Percentiles rank a stretch among this genome's conserved stretches.
Conservation (phyloP, 2,329 filamentous ascomycete genomes). For the Raffaelea ambrosiae region DNA sequence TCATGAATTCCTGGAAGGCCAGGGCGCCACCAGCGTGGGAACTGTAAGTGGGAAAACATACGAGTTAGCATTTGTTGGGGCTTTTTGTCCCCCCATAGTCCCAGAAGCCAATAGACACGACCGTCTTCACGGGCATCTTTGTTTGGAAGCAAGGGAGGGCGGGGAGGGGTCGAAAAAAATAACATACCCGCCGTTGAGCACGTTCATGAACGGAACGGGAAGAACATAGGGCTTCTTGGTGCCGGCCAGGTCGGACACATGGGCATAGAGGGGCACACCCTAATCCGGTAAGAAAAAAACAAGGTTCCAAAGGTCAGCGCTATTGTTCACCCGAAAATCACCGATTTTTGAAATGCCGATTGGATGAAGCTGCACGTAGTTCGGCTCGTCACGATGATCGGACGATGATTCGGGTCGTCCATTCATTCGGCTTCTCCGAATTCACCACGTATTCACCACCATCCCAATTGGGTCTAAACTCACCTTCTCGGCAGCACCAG, state of each 20-base stretch:
- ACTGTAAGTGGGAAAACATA: constrained; percentile 27
- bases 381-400: no score
- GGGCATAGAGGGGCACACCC: constrained; percentile 77
- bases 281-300: constrained; percentile 19
- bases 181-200: constrained; percentile 50
- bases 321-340: neutral
- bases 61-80: no score
- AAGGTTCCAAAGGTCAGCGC: neutral
- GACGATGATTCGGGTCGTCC: neutral
- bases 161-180: no score
- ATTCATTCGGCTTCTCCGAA: neutral
- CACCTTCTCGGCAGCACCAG: constrained; percentile 78
- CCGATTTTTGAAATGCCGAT: no score
- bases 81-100: no score
- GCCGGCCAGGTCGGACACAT: constrained; percentile 78
- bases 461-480: constrained; percentile 6
- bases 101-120: no score
- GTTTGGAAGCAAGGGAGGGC: no score
- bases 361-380: no score
- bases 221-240: constrained; percentile 31
- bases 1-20: constrained; percentile 96
- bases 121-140: constrained; percentile 46
- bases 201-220: constrained; percentile 9
- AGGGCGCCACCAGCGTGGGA: constrained; percentile 96
- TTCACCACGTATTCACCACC: no score